These are phyloP conservation scores for Acanthamoeba royreba DNA, from an alignment of 208 protist species.

Conservation along the genomic window DNA sequence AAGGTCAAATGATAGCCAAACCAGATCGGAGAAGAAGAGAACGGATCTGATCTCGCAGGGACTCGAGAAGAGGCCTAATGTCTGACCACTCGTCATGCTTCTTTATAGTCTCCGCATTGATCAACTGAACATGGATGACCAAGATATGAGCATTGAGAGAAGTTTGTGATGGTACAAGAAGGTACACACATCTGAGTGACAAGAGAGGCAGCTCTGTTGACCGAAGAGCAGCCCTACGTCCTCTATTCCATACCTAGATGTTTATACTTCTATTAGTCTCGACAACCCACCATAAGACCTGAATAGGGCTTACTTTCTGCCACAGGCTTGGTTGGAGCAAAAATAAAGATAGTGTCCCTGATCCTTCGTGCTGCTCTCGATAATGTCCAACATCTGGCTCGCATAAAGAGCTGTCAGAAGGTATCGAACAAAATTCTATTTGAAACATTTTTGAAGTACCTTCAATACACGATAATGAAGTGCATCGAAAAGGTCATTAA, in stretches of 20 bases:
- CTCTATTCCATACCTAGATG: not conserved
- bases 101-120: not conserved
- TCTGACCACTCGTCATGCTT: slow-evolving; percentile 18
- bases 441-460: not conserved
- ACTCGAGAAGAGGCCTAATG: not conserved
- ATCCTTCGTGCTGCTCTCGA: not conserved
- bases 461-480: slow-evolving; percentile 8
- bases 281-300: not conserved
- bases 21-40: not conserved
- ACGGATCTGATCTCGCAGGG: not conserved
- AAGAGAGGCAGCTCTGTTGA: not conserved
- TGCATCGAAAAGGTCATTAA: slow-evolving; percentile 31
- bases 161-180: not conserved
- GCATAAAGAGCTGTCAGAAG: too few relatives aligned
- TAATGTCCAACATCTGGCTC: slow-evolving; percentile 22
- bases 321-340: slow-evolving; percentile 7
- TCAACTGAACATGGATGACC: not conserved
- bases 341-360: not conserved
- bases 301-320: not conserved
- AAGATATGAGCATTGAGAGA: not conserved
- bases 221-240: not conserved
- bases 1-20: not conserved
- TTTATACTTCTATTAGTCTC: not conserved
- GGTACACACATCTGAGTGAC: not conserved
- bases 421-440: not conserved